Percentiles rank a stretch among this genome's conserved stretches.
Evolutionary conservation across 352 stramenopile species (phyloP).

Genomic region (Thalassiosira delicatula): DNA sequence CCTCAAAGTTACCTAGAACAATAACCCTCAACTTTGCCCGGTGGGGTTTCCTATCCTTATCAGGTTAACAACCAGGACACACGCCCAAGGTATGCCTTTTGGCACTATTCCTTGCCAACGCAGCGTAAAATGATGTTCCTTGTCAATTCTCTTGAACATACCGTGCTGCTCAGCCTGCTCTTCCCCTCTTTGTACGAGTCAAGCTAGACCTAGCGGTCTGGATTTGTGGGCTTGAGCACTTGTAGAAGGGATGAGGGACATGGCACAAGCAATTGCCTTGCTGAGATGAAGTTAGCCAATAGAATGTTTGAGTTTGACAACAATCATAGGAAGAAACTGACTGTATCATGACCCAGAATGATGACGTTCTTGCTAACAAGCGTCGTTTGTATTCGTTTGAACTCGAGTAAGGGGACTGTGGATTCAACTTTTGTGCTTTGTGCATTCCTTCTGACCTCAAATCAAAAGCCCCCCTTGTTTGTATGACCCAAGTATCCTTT

Average conservation of each 20-base stretch:
- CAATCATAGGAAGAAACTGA: slow-evolving; percentile 18
- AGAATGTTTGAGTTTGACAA: slow-evolving; percentile 5
- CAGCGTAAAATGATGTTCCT: slow-evolving; percentile 7
- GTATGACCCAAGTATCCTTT: neutral
- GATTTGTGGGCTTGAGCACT: slow-evolving; percentile 11
- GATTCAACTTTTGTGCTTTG: neutral
- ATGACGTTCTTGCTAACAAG: neutral
- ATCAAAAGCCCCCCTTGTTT: neutral
- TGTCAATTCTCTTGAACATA: slow-evolving; percentile 30
- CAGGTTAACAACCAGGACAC: slow-evolving; percentile 52
- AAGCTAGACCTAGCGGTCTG: slow-evolving; percentile 17
- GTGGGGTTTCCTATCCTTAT: slow-evolving; percentile 46
- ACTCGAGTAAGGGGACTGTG: slow-evolving; percentile 8
- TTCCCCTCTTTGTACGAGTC: slow-evolving; percentile 24
- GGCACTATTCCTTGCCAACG: neutral
- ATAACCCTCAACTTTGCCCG: slow-evolving; percentile 61
- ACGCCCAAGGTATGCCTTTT: slow-evolving; percentile 44
- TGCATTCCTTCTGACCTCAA: neutral
- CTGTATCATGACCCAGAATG: slow-evolving; percentile 16
- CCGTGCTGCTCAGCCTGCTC: neutral
- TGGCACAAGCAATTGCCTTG: neutral
- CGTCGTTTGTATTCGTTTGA: neutral
- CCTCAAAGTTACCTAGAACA: slow-evolving; percentile 52
- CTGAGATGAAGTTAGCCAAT: slow-evolving; percentile 9
- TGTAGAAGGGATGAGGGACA: slow-evolving; percentile 14